A percentile compares a stretch with the other conserved stretches of the same genome.
phyloP scores from a whole-genome alignment of 495 filamentous ascomycete species.

The Xanthoparmelia taractica region DNA sequence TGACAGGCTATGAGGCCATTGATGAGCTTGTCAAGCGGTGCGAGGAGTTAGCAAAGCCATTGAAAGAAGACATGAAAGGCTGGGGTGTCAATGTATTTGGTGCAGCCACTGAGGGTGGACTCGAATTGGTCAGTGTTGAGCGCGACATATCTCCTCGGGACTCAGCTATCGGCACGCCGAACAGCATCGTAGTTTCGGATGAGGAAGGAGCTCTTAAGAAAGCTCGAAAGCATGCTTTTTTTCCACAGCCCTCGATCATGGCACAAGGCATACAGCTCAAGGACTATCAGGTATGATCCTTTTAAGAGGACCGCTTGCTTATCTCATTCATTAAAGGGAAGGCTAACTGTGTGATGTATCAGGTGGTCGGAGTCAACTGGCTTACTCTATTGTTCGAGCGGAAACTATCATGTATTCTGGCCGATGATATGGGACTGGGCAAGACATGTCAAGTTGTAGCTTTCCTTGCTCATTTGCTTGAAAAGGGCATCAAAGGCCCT shows the following conservation, averaged over 20 bases:
- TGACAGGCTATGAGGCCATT: slow-evolving; percentile 65
- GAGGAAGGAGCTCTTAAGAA: slow-evolving; percentile 43
- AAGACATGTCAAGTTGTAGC: slow-evolving; percentile 97
- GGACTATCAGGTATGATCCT: slow-evolving; percentile 57
- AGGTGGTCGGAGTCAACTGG: slow-evolving; percentile 88
- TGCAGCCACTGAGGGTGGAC: slow-evolving; percentile 52
- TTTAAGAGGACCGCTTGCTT: not conserved
- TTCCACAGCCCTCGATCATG: slow-evolving; percentile 70
- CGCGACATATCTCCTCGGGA: slow-evolving; percentile 41
- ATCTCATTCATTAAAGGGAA: not conserved
- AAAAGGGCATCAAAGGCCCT: slow-evolving; percentile 60
- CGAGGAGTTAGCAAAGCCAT: slow-evolving; percentile 57
- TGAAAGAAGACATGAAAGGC: slow-evolving; percentile 60
- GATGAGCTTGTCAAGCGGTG: slow-evolving; percentile 70
- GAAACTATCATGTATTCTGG: slow-evolving; percentile 76
- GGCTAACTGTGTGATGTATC: not conserved
- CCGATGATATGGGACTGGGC: slow-evolving; percentile 96
- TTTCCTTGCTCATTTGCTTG: slow-evolving; percentile 74
- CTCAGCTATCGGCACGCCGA: slow-evolving; percentile 68
- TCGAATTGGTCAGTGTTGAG: slow-evolving; percentile 58
- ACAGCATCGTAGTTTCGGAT: slow-evolving; percentile 42
- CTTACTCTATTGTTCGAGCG: slow-evolving; percentile 70
- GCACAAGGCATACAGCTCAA: slow-evolving; percentile 64
- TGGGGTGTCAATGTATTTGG: slow-evolving; percentile 77
- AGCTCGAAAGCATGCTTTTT: slow-evolving; percentile 41